Evolutionary conservation across 352 stramenopile genomes (phyloP), one percentile per base, ranked within the genome.

Genomic region (Aphanomyces euteiches): DNA sequence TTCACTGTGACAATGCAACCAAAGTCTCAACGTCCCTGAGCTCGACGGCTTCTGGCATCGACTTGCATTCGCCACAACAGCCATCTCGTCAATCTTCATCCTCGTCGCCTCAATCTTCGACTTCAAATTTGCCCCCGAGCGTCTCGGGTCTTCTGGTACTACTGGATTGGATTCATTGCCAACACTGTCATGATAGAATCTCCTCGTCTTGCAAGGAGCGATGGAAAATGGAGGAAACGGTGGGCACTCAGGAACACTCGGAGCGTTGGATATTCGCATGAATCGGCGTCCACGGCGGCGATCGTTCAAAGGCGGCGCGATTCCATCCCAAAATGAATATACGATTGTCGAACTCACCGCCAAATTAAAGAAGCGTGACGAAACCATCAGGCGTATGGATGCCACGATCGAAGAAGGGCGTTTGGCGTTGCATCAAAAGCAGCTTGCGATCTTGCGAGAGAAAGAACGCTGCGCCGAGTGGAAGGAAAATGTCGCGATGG

Each of bases 1-100:
- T 19, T 7, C 64, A 70, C 15, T 70, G 61, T 43, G 64, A 70
- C 19, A 39, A 70, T 34, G 64, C 64, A 6, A 56, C 61, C 39
- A 12, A 12, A 7, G 15, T 37, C 19, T 37, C 54, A 17, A 28
- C 54, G 54, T 37, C 19, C 7, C 28, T 61, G 6, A 61, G 13
- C 36, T 40, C 54, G 28, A 45, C 54, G 5, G 17, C 54, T 7
- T 61, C 54, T 12, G 54, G 54, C 54, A 37, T 61, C 28, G 54
- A 61, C 43, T 39, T 61, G 54, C 54, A 41, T 39, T 61, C 54
- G 54, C 19, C 54, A 28, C 28, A 28, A 28, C 28, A 28, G 2
- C 28, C 28, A 28, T 28, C 28, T 2, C 28, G 28, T 28, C 28
- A 28, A 28, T 28, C 28, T 28, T 0, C 28, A 28, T 28, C 28